phyloP scores from a whole-genome alignment of 2,329 filamentous ascomycete genomes.

The Thelonectria blattea region DNA sequence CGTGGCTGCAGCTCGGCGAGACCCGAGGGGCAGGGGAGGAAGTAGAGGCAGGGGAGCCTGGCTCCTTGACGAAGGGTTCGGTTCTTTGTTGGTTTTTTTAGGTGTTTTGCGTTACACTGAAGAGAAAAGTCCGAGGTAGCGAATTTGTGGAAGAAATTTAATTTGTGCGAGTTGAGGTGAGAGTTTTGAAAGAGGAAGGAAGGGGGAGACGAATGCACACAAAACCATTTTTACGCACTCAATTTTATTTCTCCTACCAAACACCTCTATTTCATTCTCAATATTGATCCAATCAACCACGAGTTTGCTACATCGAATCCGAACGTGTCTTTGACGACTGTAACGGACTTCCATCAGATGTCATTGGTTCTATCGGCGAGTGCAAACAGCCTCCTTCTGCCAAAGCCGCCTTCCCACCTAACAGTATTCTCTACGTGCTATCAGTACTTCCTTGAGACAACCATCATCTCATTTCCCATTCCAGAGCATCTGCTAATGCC shows the following conservation, averaged over 20 bases:
- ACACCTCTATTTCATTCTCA: background rate
- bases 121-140: background rate
- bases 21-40: background rate
- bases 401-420: background rate
- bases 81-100: background rate
- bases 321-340: background rate
- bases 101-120: background rate
- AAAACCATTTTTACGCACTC: background rate
- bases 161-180: background rate
- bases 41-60: background rate
- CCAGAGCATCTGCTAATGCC: background rate
- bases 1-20: background rate
- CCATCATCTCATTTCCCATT: background rate
- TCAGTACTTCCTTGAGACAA: background rate
- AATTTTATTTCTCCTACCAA: background rate
- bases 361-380: background rate
- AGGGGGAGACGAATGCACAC: background rate
- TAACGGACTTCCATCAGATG: background rate
- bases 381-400: background rate
- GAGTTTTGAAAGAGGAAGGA: constrained; percentile 14
- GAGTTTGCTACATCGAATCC: background rate
- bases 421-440: background rate
- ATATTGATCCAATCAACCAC: background rate
- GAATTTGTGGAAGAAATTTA: background rate
- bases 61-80: background rate